Conservation (phyloP, 768 basidiomycete species). For the Lyophyllum decastes region DNA sequence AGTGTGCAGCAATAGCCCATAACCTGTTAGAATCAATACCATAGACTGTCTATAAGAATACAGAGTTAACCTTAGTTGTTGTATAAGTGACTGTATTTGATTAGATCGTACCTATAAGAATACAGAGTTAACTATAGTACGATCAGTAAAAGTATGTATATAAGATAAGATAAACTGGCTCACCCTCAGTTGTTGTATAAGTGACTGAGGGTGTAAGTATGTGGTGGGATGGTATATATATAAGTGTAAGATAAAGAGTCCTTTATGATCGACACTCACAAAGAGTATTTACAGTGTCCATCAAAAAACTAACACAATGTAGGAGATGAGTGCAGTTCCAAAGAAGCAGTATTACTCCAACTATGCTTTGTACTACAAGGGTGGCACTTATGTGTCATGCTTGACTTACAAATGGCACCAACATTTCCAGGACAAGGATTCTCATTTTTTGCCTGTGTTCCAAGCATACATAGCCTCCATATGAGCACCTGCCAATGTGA, state of each 20-base stretch:
- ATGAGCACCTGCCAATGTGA: too few species aligned
- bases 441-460: too few species aligned
- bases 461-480: too few species aligned
- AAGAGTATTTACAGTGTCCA: not conserved
- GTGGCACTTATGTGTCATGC: too few species aligned
- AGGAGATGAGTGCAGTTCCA: too few species aligned
- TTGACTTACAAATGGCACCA: too few species aligned
- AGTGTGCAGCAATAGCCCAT: not conserved
- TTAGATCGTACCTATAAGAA: not conserved
- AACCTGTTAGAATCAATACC: constrained; percentile 3
- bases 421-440: too few species aligned
- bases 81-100: not conserved
- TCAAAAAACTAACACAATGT: too few species aligned
- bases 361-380: too few species aligned
- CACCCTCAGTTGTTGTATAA: not conserved
- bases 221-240: not conserved
- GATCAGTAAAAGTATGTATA: not conserved
- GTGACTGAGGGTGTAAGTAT: too few species aligned
- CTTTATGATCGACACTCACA: not conserved
- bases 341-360: too few species aligned
- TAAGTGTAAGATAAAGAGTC: not conserved
- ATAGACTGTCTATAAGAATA: not conserved
- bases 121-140: not conserved
- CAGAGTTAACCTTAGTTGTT: not conserved
- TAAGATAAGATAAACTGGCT: not conserved